Percentiles rank a stretch among this genome's conserved stretches.
Evolutionary conservation across 148 eudicot genomes (phyloP).

Genomic region (Silene uniflora): DNA sequence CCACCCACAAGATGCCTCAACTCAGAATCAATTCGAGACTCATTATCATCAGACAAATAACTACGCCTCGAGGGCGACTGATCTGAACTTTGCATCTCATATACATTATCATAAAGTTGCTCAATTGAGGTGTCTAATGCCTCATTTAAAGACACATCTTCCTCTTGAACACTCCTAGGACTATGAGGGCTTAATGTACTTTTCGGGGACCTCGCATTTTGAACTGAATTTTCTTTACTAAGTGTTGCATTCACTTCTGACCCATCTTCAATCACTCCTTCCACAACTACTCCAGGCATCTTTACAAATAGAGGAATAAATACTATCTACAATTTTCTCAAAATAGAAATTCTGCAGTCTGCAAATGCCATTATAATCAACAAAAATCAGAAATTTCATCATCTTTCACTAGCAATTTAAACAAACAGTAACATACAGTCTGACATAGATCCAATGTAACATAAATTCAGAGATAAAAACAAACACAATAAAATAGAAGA

Average conservation of each 20-base stretch:
- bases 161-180: conserved; percentile 39
- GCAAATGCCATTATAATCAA: conserved; percentile 21
- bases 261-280: conserved; percentile 51
- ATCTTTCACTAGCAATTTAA: conserved; percentile 1
- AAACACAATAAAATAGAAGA: conserved; percentile 9
- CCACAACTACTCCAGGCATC: conserved; percentile 82
- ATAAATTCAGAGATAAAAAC: conserved; percentile 9
- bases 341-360: conserved; percentile 27
- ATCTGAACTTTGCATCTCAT: conserved; percentile 98
- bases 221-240: conserved; percentile 48
- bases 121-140: conserved; percentile 76
- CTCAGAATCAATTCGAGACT: conserved; percentile 93
- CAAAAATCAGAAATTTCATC: neutral
- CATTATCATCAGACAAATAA: conserved; percentile 80
- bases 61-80: conserved; percentile 93
- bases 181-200: conserved; percentile 45
- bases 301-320: conserved; percentile 21
- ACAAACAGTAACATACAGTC: neutral
- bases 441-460: conserved; percentile 23
- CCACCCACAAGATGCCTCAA: conserved; percentile 93
- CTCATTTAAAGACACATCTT: conserved; percentile 35
- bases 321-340: conserved; percentile 17
- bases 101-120: conserved; percentile 89
- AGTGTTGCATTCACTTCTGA: conserved; percentile 35
- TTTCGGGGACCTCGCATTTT: conserved; percentile 40